Evolutionary conservation across 1,139 yeast species (phyloP), one percentile per base, ranked within the genome.

Genomic region (Diutina neorugosa): DNA sequence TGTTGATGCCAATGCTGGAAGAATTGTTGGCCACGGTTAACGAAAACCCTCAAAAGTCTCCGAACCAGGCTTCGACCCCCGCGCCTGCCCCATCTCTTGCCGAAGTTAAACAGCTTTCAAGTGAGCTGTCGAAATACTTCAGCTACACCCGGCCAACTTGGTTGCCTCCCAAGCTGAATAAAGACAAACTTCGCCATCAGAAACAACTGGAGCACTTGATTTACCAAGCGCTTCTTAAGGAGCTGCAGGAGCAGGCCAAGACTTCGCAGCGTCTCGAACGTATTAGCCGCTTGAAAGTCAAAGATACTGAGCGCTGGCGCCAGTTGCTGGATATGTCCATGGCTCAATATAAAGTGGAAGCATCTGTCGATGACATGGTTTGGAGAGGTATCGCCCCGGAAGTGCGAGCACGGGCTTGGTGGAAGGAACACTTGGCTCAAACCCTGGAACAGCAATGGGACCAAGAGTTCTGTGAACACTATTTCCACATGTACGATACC

Each of bases 61-160:
- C 40, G 7, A 16, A 7, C 11, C 41, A 25, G n/a, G 14, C 21
- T 16, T 34, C 50, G 4, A 4, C 27, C 9, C 25, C 44, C 8
- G 31, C 50, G 5, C 27, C 50, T 1, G 20, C 50, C 12, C 50
- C 50, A 2, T 27, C 27, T 34, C 19, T 46, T 27, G 50, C 50
- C 12, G 37, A 46, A 18, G 50, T 46, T n/a, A 46, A 46, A 16
- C 50, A 46, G 31, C 50, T 46, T 27, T 27, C 27, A n/a, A 46
- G 20, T 7, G 50, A 46, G 12, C 50, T 46, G 50, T 46, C 50
- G 23, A 25, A 46, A 18, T 46, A 27, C 23, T 46, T 46, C 14
- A 46, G 40, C 25, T 46, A 46, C 31, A 46, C 50, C 8, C 50
- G 50, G n/a, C 50, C 50, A 12, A 46, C 50, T 11, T 46, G 50